Conservation (phyloP, 1,284 basidiomycete genomes). For the Sparassis latifolia region DNA sequence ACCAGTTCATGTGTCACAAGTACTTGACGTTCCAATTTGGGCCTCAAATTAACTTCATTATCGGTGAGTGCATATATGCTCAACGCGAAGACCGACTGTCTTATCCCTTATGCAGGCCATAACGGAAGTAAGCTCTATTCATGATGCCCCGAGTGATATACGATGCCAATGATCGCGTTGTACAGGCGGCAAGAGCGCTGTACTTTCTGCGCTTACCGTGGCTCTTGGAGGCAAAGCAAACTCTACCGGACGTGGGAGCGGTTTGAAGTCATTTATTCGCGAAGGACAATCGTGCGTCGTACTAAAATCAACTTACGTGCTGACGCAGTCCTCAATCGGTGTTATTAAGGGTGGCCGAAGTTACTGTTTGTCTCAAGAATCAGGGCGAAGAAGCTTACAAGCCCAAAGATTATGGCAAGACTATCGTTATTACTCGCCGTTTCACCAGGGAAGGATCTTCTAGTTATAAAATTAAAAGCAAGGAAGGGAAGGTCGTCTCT, state of each 20-base stretch:
- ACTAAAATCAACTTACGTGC: background rate
- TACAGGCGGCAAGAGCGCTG: slow-evolving; percentile 90
- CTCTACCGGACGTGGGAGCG: slow-evolving; percentile 83
- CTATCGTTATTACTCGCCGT: slow-evolving; percentile 79
- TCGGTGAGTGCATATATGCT: slow-evolving; percentile 51
- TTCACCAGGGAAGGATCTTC: slow-evolving; percentile 75
- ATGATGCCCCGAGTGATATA: background rate
- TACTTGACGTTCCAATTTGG: slow-evolving; percentile 79
- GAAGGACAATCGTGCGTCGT: slow-evolving; percentile 70
- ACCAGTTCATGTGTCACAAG: slow-evolving; percentile 97
- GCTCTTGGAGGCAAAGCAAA: slow-evolving; percentile 91
- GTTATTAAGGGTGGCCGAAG: slow-evolving; percentile 55
- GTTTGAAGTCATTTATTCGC: slow-evolving; percentile 85
- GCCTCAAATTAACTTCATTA: slow-evolving; percentile 94
- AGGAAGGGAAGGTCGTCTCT: slow-evolving; percentile 61
- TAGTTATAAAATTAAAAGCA: slow-evolving; percentile 81
- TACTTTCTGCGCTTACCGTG: slow-evolving; percentile 89
- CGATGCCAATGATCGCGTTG: background rate
- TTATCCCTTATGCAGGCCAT: slow-evolving; percentile 42
- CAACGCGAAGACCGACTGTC: background rate
- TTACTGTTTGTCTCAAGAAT: slow-evolving; percentile 82
- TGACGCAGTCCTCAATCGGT: background rate
- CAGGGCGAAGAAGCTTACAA: slow-evolving; percentile 86
- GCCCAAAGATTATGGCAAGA: slow-evolving; percentile 76
- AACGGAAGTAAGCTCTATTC: slow-evolving; percentile 60